Evolutionary conservation across 495 filamentous ascomycete species (phyloP).

Genomic region (Cladorrhinum samala): DNA sequence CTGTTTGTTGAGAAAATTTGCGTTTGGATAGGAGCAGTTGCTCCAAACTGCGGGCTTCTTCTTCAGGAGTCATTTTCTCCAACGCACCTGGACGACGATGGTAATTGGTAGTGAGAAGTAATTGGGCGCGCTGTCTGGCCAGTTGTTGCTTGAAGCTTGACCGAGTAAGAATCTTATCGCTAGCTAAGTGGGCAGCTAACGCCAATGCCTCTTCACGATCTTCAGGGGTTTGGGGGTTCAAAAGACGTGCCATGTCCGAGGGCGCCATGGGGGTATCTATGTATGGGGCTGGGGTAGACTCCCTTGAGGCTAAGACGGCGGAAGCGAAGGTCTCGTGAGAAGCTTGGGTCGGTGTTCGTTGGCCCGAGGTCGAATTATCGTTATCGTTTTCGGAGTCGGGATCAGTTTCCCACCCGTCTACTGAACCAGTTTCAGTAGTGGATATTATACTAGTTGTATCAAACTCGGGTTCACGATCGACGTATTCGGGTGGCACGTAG

Average conservation of each 20-base stretch:
- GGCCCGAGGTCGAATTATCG: constrained; percentile 22
- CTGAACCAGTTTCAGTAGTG: constrained; percentile 35
- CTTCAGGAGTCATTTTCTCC: constrained; percentile 48
- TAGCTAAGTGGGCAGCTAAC: constrained; percentile 71
- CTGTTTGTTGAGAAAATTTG: constrained; percentile 8
- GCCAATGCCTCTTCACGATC: constrained; percentile 75
- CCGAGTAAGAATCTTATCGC: constrained; percentile 69
- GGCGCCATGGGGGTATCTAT: constrained; percentile 60
- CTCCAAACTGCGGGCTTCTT: constrained; percentile 77
- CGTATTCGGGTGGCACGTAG: constrained; percentile 41
- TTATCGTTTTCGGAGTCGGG: constrained; percentile 33
- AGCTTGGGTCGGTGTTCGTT: constrained; percentile 11
- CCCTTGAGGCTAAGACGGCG: constrained; percentile 34
- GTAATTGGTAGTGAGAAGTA: constrained; percentile 50
- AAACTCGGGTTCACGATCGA: constrained; percentile 49
- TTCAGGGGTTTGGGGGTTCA: constrained; percentile 72
- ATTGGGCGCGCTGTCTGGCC: constrained; percentile 57
- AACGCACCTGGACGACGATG: constrained; percentile 3
- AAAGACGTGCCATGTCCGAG: constrained; percentile 66
- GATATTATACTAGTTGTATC: constrained; percentile 77
- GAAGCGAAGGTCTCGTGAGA: constrained; percentile 7
- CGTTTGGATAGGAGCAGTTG: constrained; percentile 67
- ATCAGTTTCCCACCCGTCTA: constrained; percentile 46
- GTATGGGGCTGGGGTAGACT: constrained; percentile 53
- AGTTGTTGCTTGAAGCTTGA: constrained; percentile 62